phyloP scores from a whole-genome alignment of 2,329 filamentous ascomycete genomes.

The Mycosphaerella arachidis region DNA sequence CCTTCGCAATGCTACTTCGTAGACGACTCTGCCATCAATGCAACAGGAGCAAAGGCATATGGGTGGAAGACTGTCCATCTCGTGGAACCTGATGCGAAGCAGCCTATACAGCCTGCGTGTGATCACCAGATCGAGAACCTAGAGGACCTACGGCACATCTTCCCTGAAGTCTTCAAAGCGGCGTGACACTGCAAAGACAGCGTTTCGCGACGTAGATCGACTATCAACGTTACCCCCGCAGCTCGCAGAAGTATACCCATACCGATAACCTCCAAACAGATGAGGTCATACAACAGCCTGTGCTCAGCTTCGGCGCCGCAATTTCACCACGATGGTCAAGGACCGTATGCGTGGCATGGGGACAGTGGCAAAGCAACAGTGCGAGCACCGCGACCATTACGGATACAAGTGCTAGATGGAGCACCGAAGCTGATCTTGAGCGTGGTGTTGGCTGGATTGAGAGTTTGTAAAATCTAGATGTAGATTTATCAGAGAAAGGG shows the following conservation, averaged over 20 bases:
- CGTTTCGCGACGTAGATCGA: neutral
- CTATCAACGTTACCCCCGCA: neutral
- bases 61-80: constrained; percentile 87
- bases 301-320: neutral
- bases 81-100: constrained; percentile 68
- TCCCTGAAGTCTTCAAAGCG: constrained; percentile 80
- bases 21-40: constrained; percentile 85
- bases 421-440: neutral
- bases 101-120: constrained; percentile 57
- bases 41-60: constrained; percentile 66
- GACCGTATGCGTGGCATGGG: neutral
- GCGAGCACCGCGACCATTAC: neutral
- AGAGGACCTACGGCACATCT: constrained; percentile 68
- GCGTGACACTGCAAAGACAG: constrained; percentile 9
- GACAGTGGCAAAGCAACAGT: neutral
- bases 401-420: neutral
- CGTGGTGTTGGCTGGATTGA: neutral
- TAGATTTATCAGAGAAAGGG: constrained; percentile 2
- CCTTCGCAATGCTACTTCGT: constrained; percentile 83
- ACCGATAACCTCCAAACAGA: neutral
- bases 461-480: constrained; percentile 7
- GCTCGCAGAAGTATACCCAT: neutral
- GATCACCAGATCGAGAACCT: constrained; percentile 70
- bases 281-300: neutral
- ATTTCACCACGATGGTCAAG: neutral